Base-by-base conservation (phyloP, 179 eudicot genomes). In the Silene noctiflora region DNA sequence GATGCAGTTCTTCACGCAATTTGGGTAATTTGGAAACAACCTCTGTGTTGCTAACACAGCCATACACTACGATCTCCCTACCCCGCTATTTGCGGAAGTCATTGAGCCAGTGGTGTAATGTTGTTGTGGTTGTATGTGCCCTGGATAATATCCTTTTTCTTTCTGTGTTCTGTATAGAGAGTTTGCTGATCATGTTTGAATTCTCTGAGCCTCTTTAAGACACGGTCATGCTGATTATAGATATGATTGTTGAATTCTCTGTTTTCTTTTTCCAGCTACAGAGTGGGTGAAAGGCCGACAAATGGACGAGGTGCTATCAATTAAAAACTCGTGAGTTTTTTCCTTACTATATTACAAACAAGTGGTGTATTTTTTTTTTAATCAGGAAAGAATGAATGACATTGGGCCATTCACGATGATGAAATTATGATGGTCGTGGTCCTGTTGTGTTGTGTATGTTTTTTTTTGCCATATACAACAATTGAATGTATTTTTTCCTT, bases 231-330 rank as follows among this genome's bases (percentile, higher is more conserved):
- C 4, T 48, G 33, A 27, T 64, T 71, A 48, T 6, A 4, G 39
- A 69, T 25, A 6, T 75, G 59, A 78, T 69, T 22, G 68, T 33
- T 39, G 11, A 51, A 13, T 42, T 29, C 29, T 75, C 71, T 62
- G 16, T 78, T 77, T n/a, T 46, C 68, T 55, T n/a, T 9, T 9
- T 86, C 42, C 96, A 94, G 98, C 95, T 66, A 94, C 97, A 35
- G 98, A 94, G 81, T 91, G 98, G 98, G 93, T 92, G 72, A 94
- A 90, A 84, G 98, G 97, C 27, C 91, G 67, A 83, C 88, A 88
- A 76, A 92, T 88, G 93, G 97, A 90, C 66, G 98, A 94, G 74
- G 98, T 89, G 67, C 27, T 91, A 8, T 17, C 91, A 3, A 92
- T 94, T 58, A 94, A 91, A 85, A 94, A 94, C 70, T 87, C 98